phyloP scores from a whole-genome alignment of 768 basidiomycete genomes.

The Lactarius evosmus region DNA sequence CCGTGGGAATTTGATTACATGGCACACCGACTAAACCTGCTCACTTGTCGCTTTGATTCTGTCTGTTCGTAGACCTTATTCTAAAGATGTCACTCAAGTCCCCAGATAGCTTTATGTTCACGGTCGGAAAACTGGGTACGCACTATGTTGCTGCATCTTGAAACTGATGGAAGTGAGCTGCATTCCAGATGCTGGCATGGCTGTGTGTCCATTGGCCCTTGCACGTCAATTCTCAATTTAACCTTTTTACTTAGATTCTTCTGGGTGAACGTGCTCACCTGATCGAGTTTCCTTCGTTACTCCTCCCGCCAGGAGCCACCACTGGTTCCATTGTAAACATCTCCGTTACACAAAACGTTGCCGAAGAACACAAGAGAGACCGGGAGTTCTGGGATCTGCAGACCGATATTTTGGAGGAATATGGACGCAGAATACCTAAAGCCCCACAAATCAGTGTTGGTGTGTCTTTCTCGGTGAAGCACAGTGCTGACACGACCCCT shows the following conservation, averaged over 20 bases:
- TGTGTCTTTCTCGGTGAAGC: slow-evolving; percentile 7
- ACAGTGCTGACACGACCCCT: not conserved
- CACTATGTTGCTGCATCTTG: not conserved
- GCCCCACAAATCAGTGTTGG: slow-evolving; percentile 71
- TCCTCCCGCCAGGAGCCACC: slow-evolving; percentile 87
- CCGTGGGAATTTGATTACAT: slow-evolving; percentile 13
- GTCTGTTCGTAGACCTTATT: not conserved
- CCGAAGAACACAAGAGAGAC: slow-evolving; percentile 81
- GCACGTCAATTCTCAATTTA: slow-evolving; percentile 25
- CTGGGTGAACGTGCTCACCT: slow-evolving; percentile 92
- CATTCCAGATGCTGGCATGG: slow-evolving; percentile 83
- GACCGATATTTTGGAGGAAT: slow-evolving; percentile 69
- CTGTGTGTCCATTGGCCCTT: slow-evolving; percentile 49
- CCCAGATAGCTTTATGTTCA: slow-evolving; percentile 80
- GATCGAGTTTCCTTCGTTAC: slow-evolving; percentile 95
- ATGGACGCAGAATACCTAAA: slow-evolving; percentile 63
- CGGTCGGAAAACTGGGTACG: slow-evolving; percentile 92
- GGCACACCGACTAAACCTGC: not conserved
- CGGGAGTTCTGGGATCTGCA: slow-evolving; percentile 84
- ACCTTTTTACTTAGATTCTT: slow-evolving; percentile 58
- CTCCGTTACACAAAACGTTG: slow-evolving; percentile 82
- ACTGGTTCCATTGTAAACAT: slow-evolving; percentile 98
- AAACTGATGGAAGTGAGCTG: slow-evolving; percentile 21
- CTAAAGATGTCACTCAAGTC: slow-evolving; percentile 30
- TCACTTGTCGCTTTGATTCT: not conserved